Base-by-base conservation (phyloP, 192 early-diverging fungal species). In the Coemansia pectinata region DNA sequence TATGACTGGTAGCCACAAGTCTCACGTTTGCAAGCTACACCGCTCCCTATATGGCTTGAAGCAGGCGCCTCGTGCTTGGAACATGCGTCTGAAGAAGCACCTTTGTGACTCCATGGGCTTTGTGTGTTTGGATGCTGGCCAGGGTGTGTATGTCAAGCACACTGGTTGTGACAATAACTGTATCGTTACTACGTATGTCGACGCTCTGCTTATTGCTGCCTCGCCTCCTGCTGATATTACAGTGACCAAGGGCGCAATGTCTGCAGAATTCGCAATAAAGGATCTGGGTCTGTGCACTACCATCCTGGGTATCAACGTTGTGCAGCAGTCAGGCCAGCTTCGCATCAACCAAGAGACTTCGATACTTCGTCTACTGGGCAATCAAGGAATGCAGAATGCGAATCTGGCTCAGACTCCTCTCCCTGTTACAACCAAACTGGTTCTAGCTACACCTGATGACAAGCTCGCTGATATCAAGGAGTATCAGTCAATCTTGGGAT, bases 41-140 rank as follows among this genome's bases (percentile, higher is more conserved):
- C 21, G 55, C n/a, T 39, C 65, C 5, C 36, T 55, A 19, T 59
- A 67, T 41, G 66, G 66, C 12, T n/a, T 42, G 14, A 67, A 67
- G 41, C 66, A 67, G 38, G 53, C 39, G 12, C 53, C 39, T 14
- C 38, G 53, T 19, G 53, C 21, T 4, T 67, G 52, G 25, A 67
- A 59, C 55, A 39, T 42, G 27, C 14, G 66, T 12, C 39, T 67
- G 10, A 42, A 44, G 17, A 27, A 14, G 2, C 23, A 27, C 15
- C 36, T 59, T 14, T 58, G 52, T 27, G 19, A 39, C 55, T 9
- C n/a, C 17, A 59, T 59, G 66, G 40, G 25, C 11, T 59, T 67
- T 58, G 25, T 17, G 1, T 42, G 53, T 2, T 36, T 25, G 1
- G 65, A 57, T 55, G 65, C 23, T 21, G 66, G 45, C 19, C 66